A percentile compares a stretch with the other conserved stretches of the same genome.
These are phyloP conservation scores for Cytospora schulzeri DNA, from an alignment of 2,329 filamentous ascomycete genomes.

Conservation along the genomic window DNA sequence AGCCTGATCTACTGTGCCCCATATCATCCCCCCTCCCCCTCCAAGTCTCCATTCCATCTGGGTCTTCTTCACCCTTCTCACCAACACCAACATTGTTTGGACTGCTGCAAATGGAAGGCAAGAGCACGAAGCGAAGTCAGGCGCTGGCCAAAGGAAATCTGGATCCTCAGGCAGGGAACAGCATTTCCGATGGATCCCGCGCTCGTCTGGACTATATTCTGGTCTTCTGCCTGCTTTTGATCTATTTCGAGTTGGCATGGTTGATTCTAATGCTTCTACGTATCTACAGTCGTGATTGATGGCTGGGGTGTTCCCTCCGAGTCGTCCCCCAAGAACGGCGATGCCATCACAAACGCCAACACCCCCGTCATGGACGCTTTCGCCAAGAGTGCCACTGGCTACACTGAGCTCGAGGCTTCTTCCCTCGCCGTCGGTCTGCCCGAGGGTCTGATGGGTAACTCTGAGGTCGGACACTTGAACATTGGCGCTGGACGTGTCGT, in stretches of 20 bases:
- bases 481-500: slow-evolving; percentile 97
- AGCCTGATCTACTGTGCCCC: neutral
- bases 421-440: slow-evolving; percentile 94
- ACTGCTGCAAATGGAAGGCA: slow-evolving; percentile 1
- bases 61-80: slow-evolving; percentile 29
- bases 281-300: slow-evolving; percentile 87
- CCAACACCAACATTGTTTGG: slow-evolving; percentile 13
- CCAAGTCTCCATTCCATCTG: neutral
- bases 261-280: slow-evolving; percentile 59
- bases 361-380: slow-evolving; percentile 96
- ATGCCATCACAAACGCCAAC: slow-evolving; percentile 91
- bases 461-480: slow-evolving; percentile 97
- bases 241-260: slow-evolving; percentile 61
- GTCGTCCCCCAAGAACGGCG: slow-evolving; percentile 81
- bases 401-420: slow-evolving; percentile 90
- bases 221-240: slow-evolving; percentile 52
- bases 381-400: slow-evolving; percentile 79
- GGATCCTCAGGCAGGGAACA: neutral
- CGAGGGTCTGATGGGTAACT: slow-evolving; percentile 98
- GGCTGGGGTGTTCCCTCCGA: slow-evolving; percentile 91
- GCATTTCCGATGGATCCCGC: neutral
- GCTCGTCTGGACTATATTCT: slow-evolving; percentile 44
- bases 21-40: neutral
- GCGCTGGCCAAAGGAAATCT: neutral
- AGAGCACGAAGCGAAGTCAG: slow-evolving; percentile 1